Percentiles rank a stretch among this genome's conserved stretches.
These are phyloP conservation scores for Corymbia citriodora DNA, from an alignment of 441 rosid species.

Conservation along the genomic window DNA sequence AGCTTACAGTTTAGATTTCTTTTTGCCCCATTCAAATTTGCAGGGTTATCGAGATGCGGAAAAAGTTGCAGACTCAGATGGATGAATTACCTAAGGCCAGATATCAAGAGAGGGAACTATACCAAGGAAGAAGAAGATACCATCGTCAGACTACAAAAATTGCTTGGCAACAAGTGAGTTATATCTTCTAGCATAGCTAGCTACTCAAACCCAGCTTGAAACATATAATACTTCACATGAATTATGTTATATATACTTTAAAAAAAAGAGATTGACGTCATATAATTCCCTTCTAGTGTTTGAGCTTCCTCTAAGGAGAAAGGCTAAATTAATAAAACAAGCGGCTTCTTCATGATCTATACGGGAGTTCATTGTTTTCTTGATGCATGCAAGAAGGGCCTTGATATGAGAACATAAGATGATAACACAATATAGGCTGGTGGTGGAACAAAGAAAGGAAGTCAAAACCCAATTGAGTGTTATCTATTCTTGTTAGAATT, in stretches of 20 bases:
- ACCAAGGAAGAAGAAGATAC: slow-evolving; percentile 46
- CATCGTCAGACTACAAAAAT: slow-evolving; percentile 27
- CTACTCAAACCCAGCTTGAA: neutral
- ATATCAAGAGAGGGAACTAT: slow-evolving; percentile 52
- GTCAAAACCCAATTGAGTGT: neutral
- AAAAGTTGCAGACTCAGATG: slow-evolving; percentile 67
- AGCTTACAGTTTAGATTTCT: neutral
- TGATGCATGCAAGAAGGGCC: neutral
- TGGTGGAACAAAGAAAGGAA: neutral
- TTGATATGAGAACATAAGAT: neutral
- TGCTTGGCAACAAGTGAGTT: slow-evolving; percentile 41
- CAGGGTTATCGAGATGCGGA: slow-evolving; percentile 56
- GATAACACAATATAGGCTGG: neutral
- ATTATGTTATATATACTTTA: no score
- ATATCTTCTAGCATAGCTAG: neutral
- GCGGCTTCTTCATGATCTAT: neutral
- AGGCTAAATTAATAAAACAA: neutral
- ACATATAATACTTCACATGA: neutral
- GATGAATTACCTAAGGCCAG: slow-evolving; percentile 58
- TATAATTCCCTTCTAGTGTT: neutral
- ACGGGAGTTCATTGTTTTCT: neutral
- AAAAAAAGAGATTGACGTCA: neutral
- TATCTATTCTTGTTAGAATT: neutral
- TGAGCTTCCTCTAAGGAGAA: neutral
- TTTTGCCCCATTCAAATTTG: neutral